A percentile compares a stretch with the other conserved stretches of the same genome.
Evolutionary conservation across 106 monocot species (phyloP).

Genomic region (Acanthochlamys bracteata): DNA sequence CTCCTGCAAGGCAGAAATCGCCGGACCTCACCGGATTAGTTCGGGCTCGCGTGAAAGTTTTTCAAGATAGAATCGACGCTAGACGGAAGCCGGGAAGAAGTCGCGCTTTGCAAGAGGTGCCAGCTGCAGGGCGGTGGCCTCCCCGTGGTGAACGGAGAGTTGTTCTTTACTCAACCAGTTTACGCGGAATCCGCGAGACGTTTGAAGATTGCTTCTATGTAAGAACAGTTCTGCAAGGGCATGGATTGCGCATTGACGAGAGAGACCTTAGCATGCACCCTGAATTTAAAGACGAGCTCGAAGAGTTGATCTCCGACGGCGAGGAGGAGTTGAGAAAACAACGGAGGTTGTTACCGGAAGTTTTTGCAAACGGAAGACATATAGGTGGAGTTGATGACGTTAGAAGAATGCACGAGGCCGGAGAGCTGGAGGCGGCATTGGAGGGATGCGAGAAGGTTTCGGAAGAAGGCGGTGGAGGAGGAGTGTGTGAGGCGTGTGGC

Average conservation of each 20-base stretch:
- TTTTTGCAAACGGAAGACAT: constrained; percentile 26
- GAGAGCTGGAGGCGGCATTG: constrained; percentile 25
- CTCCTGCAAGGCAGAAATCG: neutral
- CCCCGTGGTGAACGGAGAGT: constrained; percentile 9
- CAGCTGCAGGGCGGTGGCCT: neutral
- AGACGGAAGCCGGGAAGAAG: neutral
- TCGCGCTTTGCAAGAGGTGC: neutral
- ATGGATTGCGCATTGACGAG: constrained; percentile 36
- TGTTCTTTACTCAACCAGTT: constrained; percentile 46
- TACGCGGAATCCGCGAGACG: constrained; percentile 37
- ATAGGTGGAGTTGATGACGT: constrained; percentile 37
- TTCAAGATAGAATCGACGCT: constrained; percentile 20
- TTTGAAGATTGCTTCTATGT: constrained; percentile 45
- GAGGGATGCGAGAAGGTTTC: constrained; percentile 20
- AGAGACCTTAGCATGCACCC: constrained; percentile 50
- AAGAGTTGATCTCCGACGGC: constrained; percentile 10
- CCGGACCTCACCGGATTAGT: constrained; percentile 16
- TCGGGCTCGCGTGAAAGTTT: constrained; percentile 14
- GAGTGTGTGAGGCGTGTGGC: constrained; percentile 38
- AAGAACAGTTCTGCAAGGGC: constrained; percentile 24
- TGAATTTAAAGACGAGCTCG: constrained; percentile 30
- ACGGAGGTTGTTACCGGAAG: constrained; percentile 14
- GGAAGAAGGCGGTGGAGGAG: neutral
- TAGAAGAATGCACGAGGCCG: constrained; percentile 35
- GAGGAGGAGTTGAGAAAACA: too few relatives aligned